Evolutionary conservation across 495 filamentous ascomycete genomes (phyloP).

Genomic region (Penicillium maclennaniae): DNA sequence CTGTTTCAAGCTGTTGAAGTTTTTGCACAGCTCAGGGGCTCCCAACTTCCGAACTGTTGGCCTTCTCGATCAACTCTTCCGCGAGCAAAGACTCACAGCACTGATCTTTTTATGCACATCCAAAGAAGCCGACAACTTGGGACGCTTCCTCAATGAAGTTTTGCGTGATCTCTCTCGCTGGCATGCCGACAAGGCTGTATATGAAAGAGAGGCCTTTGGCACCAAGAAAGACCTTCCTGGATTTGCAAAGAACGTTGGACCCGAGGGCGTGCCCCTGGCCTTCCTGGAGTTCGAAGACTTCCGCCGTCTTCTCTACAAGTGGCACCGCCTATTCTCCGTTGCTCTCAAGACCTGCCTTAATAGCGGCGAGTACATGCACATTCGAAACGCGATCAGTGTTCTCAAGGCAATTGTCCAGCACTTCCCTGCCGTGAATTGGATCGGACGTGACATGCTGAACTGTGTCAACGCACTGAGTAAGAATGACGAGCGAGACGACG

Average conservation of each 20-base stretch:
- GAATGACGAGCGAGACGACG: constrained; percentile 75
- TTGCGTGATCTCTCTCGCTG: constrained; percentile 74
- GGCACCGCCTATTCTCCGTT: constrained; percentile 74
- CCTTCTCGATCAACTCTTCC: constrained; percentile 79
- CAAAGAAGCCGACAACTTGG: constrained; percentile 85
- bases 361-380: constrained; percentile 92
- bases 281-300: constrained; percentile 84
- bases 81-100: constrained; percentile 68
- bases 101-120: constrained; percentile 85
- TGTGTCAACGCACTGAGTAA: constrained; percentile 62
- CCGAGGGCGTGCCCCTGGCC: constrained; percentile 57
- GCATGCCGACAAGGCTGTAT: constrained; percentile 73
- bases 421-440: constrained; percentile 87
- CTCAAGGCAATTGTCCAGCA: constrained; percentile 71
- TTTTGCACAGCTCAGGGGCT: constrained; percentile 75
- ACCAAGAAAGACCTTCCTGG: constrained; percentile 59
- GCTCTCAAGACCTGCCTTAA: constrained; percentile 76
- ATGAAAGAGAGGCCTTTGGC: constrained; percentile 75
- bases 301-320: constrained; percentile 77
- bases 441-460: constrained; percentile 66
- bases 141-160: constrained; percentile 78
- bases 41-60: constrained; percentile 84
- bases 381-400: constrained; percentile 90
- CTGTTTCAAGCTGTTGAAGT: constrained; percentile 77
- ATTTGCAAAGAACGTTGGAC: constrained; percentile 61